phyloP scores from a whole-genome alignment of 148 eudicot species.

The Cornus kousa region DNA sequence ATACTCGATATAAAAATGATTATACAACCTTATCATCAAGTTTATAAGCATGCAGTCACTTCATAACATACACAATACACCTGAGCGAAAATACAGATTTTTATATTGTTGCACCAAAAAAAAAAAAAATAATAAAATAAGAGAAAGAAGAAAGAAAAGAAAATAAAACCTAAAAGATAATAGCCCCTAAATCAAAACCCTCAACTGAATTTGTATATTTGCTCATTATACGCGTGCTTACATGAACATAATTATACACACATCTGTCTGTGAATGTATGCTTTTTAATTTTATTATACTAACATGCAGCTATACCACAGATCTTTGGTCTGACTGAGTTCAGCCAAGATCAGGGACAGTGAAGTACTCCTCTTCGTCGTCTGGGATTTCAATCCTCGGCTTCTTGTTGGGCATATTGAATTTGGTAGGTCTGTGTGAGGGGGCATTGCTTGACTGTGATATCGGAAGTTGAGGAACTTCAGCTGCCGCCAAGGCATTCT shows the following conservation, averaged over 20 bases:
- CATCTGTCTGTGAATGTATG: not conserved
- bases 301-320: not conserved
- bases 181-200: not conserved
- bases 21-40: too few species aligned
- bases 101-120: not conserved
- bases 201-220: not conserved
- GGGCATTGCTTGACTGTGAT: constrained; percentile 34
- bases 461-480: constrained; percentile 89
- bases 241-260: not conserved
- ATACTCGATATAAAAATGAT: too few species aligned
- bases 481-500: constrained; percentile 63
- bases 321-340: constrained; percentile 11
- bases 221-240: not conserved
- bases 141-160: not conserved
- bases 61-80: not conserved
- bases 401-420: constrained; percentile 60
- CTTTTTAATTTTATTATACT: not conserved
- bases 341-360: constrained; percentile 96
- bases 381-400: constrained; percentile 59
- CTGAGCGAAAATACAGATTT: not conserved
- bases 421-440: constrained; percentile 44
- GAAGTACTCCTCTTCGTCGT: constrained; percentile 79
- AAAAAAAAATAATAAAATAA: too few species aligned
- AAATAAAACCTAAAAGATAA: too few species aligned
- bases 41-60: not conserved